Conservation (phyloP, 768 basidiomycete species). For the Suillus bovinus region DNA sequence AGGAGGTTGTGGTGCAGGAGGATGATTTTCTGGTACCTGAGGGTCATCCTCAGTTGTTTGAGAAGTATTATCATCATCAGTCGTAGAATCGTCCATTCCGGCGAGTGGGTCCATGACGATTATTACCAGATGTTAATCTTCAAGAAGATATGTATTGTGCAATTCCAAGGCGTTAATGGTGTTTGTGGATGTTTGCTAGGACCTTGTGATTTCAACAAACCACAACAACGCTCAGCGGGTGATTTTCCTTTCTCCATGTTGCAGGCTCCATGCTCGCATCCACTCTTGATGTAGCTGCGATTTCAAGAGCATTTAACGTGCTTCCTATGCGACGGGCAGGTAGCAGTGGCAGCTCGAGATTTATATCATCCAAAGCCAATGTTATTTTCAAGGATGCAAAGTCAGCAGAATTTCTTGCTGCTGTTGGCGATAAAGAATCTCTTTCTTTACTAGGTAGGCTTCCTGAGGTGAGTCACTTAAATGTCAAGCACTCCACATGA, state of each 20-base stretch:
- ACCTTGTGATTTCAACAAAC: slow-evolving; percentile 25
- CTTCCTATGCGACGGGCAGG: background rate
- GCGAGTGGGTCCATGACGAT: slow-evolving; percentile 22
- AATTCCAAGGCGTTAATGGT: background rate
- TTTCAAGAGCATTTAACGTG: background rate
- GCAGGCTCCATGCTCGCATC: background rate
- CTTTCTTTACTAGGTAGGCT: slow-evolving; percentile 20
- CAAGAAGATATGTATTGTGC: background rate
- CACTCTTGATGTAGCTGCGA: background rate
- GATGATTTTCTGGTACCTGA: slow-evolving; percentile 64
- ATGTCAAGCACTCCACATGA: background rate
- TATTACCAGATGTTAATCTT: background rate
- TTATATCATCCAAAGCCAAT: slow-evolving; percentile 1
- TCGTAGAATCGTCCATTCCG: slow-evolving; percentile 44
- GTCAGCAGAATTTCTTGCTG: slow-evolving; percentile 30
- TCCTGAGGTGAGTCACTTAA: slow-evolving; percentile 28
- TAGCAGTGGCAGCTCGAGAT: background rate
- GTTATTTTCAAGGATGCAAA: slow-evolving; percentile 23
- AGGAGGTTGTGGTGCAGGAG: slow-evolving; percentile 39
- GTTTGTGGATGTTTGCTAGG: slow-evolving; percentile 21
- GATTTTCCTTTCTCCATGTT: background rate
- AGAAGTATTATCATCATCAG: slow-evolving; percentile 66
- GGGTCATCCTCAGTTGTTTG: slow-evolving; percentile 88
- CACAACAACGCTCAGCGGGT: slow-evolving; percentile 17
- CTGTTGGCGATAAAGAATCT: slow-evolving; percentile 20